A percentile compares a stretch with the other conserved stretches of the same genome.
Evolutionary conservation across 495 filamentous ascomycete species (phyloP).

Genomic region (Xylaria scruposa): DNA sequence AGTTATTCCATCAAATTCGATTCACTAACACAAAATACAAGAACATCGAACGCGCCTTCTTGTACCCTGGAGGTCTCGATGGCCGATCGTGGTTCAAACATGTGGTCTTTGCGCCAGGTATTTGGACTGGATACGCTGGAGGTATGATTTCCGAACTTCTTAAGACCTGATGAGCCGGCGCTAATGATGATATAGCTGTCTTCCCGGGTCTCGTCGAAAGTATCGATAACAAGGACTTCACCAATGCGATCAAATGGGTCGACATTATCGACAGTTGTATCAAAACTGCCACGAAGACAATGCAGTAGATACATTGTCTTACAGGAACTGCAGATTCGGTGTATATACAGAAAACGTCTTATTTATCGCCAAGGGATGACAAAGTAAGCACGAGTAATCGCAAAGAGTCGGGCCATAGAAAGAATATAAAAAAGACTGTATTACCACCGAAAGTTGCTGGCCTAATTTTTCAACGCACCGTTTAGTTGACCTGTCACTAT

Average conservation of each 20-base stretch:
- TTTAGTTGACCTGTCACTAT: not conserved
- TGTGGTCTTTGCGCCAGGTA: constrained; percentile 83
- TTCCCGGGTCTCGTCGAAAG: constrained; percentile 90
- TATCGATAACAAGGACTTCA: constrained; percentile 78
- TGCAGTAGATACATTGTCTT: constrained; percentile 26
- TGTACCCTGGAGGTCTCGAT: constrained; percentile 81
- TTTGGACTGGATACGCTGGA: constrained; percentile 88
- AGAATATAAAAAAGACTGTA: not conserved
- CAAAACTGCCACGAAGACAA: constrained; percentile 63
- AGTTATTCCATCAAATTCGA: constrained; percentile 67
- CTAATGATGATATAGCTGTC: constrained; percentile 51
- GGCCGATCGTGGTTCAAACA: constrained; percentile 93
- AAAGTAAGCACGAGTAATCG: not conserved
- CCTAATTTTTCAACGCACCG: not conserved
- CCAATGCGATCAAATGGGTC: constrained; percentile 75
- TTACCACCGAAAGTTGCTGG: not conserved
- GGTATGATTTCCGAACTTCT: constrained; percentile 7
- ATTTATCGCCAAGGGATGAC: not conserved
- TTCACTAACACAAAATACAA: constrained; percentile 74
- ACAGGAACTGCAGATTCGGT: not conserved
- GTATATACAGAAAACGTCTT: not conserved
- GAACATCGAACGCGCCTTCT: constrained; percentile 78
- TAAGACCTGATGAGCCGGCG: not conserved
- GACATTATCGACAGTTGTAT: constrained; percentile 77
- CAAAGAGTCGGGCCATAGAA: not conserved